Conservation (phyloP, 139 green algal species). For the Auxenochlorella pyrenoidosa region DNA sequence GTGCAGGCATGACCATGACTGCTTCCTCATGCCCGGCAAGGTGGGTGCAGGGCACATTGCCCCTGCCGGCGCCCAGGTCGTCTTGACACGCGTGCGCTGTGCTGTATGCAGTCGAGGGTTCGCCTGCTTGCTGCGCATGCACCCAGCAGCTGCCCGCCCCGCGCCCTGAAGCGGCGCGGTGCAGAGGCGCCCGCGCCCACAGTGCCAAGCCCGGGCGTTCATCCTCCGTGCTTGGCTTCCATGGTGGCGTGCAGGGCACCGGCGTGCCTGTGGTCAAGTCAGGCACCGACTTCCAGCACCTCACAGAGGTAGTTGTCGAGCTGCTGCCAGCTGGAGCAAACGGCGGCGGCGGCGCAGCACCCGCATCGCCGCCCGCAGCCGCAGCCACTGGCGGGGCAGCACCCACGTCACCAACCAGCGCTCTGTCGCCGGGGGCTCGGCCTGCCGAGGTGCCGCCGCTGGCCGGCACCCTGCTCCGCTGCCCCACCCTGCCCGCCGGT, state of each 20-base stretch:
- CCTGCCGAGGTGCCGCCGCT: neutral
- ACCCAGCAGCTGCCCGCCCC: neutral
- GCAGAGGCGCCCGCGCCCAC: no score
- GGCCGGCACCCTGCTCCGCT: neutral
- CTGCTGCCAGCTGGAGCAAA: neutral
- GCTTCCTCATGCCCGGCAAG: constrained; percentile 1
- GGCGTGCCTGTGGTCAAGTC: constrained; percentile 14
- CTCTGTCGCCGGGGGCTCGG: neutral
- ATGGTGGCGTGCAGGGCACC: neutral
- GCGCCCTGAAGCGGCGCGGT: neutral
- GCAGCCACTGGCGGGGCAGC: neutral
- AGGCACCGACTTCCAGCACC: constrained; percentile 16
- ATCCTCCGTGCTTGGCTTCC: no score
- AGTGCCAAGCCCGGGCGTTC: no score
- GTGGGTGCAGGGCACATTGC: neutral
- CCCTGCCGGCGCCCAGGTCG: no score
- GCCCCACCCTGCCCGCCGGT: neutral
- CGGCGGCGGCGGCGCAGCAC: neutral
- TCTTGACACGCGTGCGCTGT: no score
- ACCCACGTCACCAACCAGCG: neutral
- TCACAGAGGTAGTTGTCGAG: neutral
- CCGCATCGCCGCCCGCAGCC: neutral
- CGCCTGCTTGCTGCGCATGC: neutral
- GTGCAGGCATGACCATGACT: constrained; percentile 19
- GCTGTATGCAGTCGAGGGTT: no score